These are phyloP conservation scores for Trichoderma breve DNA, from an alignment of 2,329 filamentous ascomycete genomes.

Conservation along the genomic window DNA sequence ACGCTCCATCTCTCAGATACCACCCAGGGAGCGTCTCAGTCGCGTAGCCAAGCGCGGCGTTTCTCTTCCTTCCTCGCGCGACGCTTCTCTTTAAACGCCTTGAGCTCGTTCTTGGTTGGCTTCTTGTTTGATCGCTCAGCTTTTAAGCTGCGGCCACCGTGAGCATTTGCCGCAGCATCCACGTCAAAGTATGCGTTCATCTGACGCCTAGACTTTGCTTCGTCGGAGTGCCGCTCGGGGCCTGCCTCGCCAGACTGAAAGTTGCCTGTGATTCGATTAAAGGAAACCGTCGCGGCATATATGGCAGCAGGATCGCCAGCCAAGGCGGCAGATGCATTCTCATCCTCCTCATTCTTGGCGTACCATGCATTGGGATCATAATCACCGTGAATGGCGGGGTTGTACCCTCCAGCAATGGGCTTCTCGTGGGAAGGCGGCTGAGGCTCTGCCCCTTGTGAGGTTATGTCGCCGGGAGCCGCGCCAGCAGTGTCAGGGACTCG, in stretches of 20 bases:
- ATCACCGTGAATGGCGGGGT: constrained; percentile 91
- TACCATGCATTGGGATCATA: constrained; percentile 98
- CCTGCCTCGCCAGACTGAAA: constrained; percentile 69
- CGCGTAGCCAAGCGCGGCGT: constrained; percentile 82
- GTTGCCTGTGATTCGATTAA: constrained; percentile 86
- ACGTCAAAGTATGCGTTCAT: constrained; percentile 96
- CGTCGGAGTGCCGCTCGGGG: constrained; percentile 77
- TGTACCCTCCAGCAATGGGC: constrained; percentile 72
- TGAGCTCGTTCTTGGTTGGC: constrained; percentile 79
- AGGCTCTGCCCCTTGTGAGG: constrained; percentile 23
- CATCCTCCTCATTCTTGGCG: constrained; percentile 55
- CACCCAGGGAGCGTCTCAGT: constrained; percentile 51
- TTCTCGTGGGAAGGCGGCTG: constrained; percentile 37
- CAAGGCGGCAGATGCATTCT: constrained; percentile 30
- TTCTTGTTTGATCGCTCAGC: constrained; percentile 86
- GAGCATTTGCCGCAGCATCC: constrained; percentile 85
- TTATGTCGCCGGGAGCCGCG: constrained; percentile 28
- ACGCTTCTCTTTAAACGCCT: constrained; percentile 88
- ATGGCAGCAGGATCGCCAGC: constrained; percentile 44
- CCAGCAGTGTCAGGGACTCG: constrained; percentile 56
- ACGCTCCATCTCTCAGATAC: neutral
- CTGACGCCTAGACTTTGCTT: constrained; percentile 82
- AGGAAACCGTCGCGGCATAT: constrained; percentile 70
- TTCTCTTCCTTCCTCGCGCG: constrained; percentile 92
- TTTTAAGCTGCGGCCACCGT: constrained; percentile 86